Percentiles rank a stretch among this genome's conserved stretches.
Conservation (phyloP, 2,329 filamentous ascomycete genomes). For the Colletotrichum trifolii region DNA sequence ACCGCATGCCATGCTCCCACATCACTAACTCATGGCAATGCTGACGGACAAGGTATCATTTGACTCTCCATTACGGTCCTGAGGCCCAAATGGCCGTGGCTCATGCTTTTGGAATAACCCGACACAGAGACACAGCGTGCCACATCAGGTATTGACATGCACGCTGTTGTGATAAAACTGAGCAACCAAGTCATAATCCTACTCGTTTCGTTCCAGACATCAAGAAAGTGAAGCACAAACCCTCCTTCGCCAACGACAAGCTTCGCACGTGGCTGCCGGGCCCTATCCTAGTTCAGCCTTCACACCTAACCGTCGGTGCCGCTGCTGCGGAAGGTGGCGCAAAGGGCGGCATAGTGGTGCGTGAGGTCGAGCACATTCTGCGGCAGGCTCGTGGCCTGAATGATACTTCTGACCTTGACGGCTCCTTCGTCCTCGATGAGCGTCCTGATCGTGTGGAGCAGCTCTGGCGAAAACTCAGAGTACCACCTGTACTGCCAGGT, state of each 20-base stretch:
- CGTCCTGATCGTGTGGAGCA: constrained; percentile 88
- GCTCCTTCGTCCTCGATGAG: constrained; percentile 98
- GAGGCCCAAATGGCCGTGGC: constrained; percentile 11
- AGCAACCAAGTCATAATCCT: constrained; percentile 22
- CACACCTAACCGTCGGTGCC: constrained; percentile 81
- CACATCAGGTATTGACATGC: constrained; percentile 5
- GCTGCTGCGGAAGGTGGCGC: constrained; percentile 93
- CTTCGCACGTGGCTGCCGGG: neutral
- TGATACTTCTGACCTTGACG: constrained; percentile 96
- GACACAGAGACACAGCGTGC: constrained; percentile 19
- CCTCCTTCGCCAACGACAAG: constrained; percentile 9
- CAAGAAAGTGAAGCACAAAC: constrained; percentile 14
- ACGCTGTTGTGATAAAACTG: constrained; percentile 20
- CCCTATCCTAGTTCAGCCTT: neutral
- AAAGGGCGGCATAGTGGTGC: constrained; percentile 94
- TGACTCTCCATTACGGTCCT: constrained; percentile 31
- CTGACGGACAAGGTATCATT: constrained; percentile 33
- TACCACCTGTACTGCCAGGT: constrained; percentile 99
- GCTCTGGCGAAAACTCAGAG: constrained; percentile 95
- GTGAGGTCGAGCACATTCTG: constrained; percentile 94
- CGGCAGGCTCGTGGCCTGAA: constrained; percentile 93
- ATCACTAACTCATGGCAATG: too few relatives aligned
- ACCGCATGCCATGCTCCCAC: too few relatives aligned
- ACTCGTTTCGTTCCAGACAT: constrained; percentile 18
- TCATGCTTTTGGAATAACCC: constrained; percentile 26